Conservation (phyloP, 371 early-diverging fungal genomes). For the Syncephalastrum monosporum region DNA sequence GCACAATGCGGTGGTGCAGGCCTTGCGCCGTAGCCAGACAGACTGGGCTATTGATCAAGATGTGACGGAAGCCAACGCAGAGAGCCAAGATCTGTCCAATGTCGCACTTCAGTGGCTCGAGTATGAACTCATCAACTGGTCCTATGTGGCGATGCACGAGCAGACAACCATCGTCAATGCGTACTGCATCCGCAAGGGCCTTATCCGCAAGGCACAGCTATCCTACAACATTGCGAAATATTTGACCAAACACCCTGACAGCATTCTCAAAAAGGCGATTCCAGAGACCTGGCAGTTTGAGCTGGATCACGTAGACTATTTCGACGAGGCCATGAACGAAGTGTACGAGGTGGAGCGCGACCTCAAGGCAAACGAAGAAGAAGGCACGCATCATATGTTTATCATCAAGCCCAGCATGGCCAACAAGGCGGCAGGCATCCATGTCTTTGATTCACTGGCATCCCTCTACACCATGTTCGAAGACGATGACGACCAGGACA, state of each 20-base stretch:
- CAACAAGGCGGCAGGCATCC: slow-evolving; percentile 67
- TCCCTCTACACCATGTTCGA: slow-evolving; percentile 51
- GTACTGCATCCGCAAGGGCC: slow-evolving; percentile 69
- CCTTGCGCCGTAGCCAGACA: slow-evolving; percentile 24
- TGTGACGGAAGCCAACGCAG: slow-evolving; percentile 19
- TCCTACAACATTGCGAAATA: slow-evolving; percentile 61
- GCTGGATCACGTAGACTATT: slow-evolving; percentile 68
- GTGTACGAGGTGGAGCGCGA: slow-evolving; percentile 66
- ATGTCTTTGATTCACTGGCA: slow-evolving; percentile 62
- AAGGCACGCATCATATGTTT: slow-evolving; percentile 34
- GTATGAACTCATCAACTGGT: slow-evolving; percentile 67
- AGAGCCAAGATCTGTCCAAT: slow-evolving; percentile 10
- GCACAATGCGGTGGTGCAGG: slow-evolving; percentile 32
- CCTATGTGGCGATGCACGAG: slow-evolving; percentile 31
- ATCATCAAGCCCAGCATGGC: slow-evolving; percentile 75
- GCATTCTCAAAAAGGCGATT: slow-evolving; percentile 50
- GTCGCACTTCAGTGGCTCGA: slow-evolving; percentile 65
- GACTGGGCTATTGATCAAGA: slow-evolving; percentile 26
- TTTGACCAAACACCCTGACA: slow-evolving; percentile 57
- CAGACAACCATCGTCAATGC: slow-evolving; percentile 44
- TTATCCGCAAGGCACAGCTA: slow-evolving; percentile 69
- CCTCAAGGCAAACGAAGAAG: slow-evolving; percentile 44
- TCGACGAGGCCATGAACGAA: slow-evolving; percentile 74
- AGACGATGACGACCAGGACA: slow-evolving; percentile 19
- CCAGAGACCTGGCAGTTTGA: slow-evolving; percentile 73